Percentiles rank a stretch among this genome's conserved stretches.
Conservation (phyloP, 768 basidiomycete genomes). For the Leccinum olivaceopallidum region DNA sequence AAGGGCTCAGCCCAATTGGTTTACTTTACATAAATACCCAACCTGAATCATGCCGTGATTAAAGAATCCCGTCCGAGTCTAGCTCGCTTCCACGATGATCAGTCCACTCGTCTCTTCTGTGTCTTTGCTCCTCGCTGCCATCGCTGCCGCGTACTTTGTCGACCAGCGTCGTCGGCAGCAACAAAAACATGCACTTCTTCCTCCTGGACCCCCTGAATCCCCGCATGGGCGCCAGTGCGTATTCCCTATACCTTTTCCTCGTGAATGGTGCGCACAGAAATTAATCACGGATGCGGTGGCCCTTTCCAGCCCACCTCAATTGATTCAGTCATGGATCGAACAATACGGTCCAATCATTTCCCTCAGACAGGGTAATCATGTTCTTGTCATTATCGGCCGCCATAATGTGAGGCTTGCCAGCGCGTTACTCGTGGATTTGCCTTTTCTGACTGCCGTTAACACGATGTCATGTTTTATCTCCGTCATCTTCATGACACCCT, state of each 20-base stretch:
- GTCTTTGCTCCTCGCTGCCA: neutral
- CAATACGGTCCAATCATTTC: constrained; percentile 30
- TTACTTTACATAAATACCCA: neutral
- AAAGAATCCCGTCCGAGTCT: no score
- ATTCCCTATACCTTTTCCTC: no score
- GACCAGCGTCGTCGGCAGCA: constrained; percentile 1
- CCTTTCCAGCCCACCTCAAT: constrained; percentile 14
- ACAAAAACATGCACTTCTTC: constrained; percentile 15
- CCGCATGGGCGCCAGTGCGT: constrained; percentile 25
- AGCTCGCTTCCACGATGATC: neutral
- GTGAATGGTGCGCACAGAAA: neutral
- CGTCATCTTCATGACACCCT: neutral
- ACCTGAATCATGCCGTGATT: neutral
- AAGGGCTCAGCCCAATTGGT: neutral
- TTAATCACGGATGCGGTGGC: neutral
- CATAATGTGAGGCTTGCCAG: constrained; percentile 13
- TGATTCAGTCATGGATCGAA: constrained; percentile 27
- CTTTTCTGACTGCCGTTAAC: neutral
- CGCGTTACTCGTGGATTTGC: neutral
- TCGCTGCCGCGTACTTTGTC: constrained; percentile 8
- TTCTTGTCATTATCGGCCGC: constrained; percentile 28
- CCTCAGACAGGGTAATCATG: constrained; percentile 23
- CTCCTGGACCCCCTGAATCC: constrained; percentile 22
- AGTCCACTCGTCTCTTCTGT: neutral
- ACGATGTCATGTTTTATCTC: neutral